Percentiles rank a stretch among this genome's conserved stretches.
Conservation (phyloP, 2,329 filamentous ascomycete genomes). For the Neocucurbitaria cava region DNA sequence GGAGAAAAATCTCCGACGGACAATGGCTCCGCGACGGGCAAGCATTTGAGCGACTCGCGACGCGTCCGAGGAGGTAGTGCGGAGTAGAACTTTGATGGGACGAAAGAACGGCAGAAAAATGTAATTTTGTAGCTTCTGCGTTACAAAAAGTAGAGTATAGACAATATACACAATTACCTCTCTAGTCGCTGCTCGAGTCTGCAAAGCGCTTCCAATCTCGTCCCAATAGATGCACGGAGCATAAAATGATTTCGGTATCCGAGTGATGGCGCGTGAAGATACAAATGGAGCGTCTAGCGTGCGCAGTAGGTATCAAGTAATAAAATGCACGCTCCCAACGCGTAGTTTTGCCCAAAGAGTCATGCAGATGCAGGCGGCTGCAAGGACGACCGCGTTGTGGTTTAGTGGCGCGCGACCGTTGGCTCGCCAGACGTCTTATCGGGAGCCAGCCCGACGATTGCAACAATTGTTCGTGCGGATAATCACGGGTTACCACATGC, state of each 20-base stretch:
- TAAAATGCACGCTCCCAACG: conserved; percentile 12
- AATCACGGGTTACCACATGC: conserved; percentile 17
- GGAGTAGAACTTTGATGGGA: conserved; percentile 9
- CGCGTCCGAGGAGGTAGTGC: conserved; percentile 6
- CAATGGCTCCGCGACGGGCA: conserved; percentile 57
- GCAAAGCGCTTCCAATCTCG: neutral
- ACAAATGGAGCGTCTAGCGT: neutral
- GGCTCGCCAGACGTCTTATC: conserved; percentile 19
- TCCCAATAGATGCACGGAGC: neutral
- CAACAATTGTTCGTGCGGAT: conserved; percentile 15
- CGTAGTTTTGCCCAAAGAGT: conserved; percentile 26
- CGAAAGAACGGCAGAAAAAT: neutral
- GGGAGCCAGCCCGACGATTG: conserved; percentile 1
- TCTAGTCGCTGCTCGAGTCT: neutral
- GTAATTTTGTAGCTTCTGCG: neutral
- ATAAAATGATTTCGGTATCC: neutral
- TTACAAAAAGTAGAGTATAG: neutral
- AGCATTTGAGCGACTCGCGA: conserved; percentile 10
- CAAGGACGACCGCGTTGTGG: conserved; percentile 17
- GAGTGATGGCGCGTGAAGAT: neutral
- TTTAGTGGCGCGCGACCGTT: conserved; percentile 15
- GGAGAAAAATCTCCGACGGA: conserved; percentile 58
- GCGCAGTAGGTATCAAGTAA: conserved; percentile 23
- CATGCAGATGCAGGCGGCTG: conserved; percentile 18
- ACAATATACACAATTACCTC: neutral